These are phyloP conservation scores for Rhizopus arrhizus DNA, from an alignment of 371 early-diverging fungal species.

Conservation along the genomic window DNA sequence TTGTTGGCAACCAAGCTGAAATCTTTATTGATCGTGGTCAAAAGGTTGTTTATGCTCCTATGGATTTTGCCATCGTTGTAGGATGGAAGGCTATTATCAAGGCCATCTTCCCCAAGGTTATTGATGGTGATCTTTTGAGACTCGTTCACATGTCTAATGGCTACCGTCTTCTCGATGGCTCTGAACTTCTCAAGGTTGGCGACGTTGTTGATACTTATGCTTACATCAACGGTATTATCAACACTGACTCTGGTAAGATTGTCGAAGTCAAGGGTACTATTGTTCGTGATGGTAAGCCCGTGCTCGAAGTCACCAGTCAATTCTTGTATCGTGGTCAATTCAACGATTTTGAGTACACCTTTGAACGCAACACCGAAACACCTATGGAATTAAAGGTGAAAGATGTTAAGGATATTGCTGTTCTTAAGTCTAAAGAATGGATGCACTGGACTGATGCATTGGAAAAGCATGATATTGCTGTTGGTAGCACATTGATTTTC, in stretches of 20 bases:
- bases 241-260: constrained; percentile 89
- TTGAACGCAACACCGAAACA: constrained; percentile 82
- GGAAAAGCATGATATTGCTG: constrained; percentile 64
- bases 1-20: constrained; percentile 91
- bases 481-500: constrained; percentile 82
- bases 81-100: constrained; percentile 94
- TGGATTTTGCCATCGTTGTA: constrained; percentile 94
- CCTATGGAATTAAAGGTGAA: constrained; percentile 79
- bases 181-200: constrained; percentile 80
- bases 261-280: constrained; percentile 85
- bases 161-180: constrained; percentile 83
- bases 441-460: constrained; percentile 73
- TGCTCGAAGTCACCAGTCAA: constrained; percentile 79
- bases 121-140: constrained; percentile 90
- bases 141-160: constrained; percentile 94
- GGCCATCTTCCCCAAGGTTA: constrained; percentile 92
- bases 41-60: constrained; percentile 75
- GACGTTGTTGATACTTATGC: constrained; percentile 83
- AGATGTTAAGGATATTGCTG: constrained; percentile 82
- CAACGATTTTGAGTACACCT: constrained; percentile 80
- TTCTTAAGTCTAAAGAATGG: constrained; percentile 91
- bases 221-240: constrained; percentile 77
- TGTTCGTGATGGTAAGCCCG: constrained; percentile 62
- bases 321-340: constrained; percentile 94
- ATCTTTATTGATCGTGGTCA: constrained; percentile 73